These are phyloP conservation scores for Debaryomyces fabryi DNA, from an alignment of 1,139 yeast genomes.

Conservation along the genomic window DNA sequence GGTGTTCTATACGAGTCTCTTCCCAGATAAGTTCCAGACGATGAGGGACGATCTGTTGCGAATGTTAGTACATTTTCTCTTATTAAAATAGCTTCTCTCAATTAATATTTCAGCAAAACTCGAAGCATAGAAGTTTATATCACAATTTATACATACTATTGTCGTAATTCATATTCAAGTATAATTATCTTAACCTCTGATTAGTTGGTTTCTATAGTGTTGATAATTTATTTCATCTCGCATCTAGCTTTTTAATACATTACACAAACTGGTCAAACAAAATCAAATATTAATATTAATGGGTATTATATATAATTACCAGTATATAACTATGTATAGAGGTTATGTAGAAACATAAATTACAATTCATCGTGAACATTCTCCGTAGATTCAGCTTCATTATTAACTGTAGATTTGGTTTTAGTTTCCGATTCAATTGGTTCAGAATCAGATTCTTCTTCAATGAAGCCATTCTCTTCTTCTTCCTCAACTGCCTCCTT, in stretches of 20 bases:
- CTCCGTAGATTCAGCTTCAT: neutral
- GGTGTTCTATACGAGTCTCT: conserved; percentile 2
- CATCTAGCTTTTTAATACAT: conserved; percentile 2
- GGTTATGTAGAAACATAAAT: neutral
- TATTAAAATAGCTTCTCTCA: neutral
- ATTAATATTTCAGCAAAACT: neutral
- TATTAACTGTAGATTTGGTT: neutral
- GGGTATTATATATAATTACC: neutral
- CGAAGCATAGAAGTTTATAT: neutral
- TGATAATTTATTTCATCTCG: neutral
- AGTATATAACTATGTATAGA: neutral
- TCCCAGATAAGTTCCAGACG: conserved; percentile 1
- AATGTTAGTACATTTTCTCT: conserved; percentile 1
- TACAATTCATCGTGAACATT: conserved; percentile 6
- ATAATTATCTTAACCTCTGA: neutral
- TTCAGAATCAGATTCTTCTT: conserved; percentile 3
- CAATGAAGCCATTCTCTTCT: conserved; percentile 1
- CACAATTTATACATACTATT: neutral
- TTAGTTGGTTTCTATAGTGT: neutral
- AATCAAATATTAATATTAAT: conserved; percentile 1
- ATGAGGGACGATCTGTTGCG: conserved; percentile 6
- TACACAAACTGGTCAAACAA: conserved; percentile 2
- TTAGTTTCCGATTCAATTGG: neutral
- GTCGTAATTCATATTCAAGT: conserved; percentile 4
- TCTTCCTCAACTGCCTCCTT: conserved; percentile 20